These are phyloP conservation scores for Backusella parvicylindrica DNA, from an alignment of 192 early-diverging fungal genomes.

Conservation along the genomic window DNA sequence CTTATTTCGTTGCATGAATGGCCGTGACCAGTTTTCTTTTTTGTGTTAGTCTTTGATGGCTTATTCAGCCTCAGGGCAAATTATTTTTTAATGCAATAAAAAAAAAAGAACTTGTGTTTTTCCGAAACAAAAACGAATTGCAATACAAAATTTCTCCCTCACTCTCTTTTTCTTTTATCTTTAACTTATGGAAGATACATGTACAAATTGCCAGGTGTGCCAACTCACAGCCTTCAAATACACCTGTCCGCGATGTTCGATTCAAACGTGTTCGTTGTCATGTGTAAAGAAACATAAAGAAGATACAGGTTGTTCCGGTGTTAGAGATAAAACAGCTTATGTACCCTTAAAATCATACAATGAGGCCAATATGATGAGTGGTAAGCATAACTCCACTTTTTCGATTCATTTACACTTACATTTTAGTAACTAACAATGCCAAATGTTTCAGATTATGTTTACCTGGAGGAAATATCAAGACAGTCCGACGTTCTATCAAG, in stretches of 20 bases:
- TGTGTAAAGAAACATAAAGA: conserved; percentile 68
- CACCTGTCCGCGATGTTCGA: conserved; percentile 66
- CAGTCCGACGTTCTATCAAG: conserved; percentile 48
- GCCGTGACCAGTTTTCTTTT: neutral
- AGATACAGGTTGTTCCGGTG: conserved; percentile 55
- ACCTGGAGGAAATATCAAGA: conserved; percentile 62
- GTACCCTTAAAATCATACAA: conserved; percentile 57
- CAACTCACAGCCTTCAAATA: conserved; percentile 47
- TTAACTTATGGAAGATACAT: neutral
- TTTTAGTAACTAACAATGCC: too few relatives aligned
- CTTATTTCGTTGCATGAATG: neutral
- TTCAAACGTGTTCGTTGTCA: conserved; percentile 58
- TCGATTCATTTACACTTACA: neutral
- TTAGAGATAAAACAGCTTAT: conserved; percentile 59
- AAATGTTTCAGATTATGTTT: conserved; percentile 54
- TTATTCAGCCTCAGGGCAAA: neutral
- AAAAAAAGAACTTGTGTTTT: too few relatives aligned
- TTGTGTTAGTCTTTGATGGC: neutral
- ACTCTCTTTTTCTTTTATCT: neutral
- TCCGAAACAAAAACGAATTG: neutral
- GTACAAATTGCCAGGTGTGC: conserved; percentile 45
- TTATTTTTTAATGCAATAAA: neutral
- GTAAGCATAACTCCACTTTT: conserved; percentile 28
- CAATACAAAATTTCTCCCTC: neutral
- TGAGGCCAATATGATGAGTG: conserved; percentile 66